Evolutionary conservation across 495 filamentous ascomycete genomes (phyloP), one percentile per base, ranked within the genome.

Genomic region (Penicillium mononematosum): DNA sequence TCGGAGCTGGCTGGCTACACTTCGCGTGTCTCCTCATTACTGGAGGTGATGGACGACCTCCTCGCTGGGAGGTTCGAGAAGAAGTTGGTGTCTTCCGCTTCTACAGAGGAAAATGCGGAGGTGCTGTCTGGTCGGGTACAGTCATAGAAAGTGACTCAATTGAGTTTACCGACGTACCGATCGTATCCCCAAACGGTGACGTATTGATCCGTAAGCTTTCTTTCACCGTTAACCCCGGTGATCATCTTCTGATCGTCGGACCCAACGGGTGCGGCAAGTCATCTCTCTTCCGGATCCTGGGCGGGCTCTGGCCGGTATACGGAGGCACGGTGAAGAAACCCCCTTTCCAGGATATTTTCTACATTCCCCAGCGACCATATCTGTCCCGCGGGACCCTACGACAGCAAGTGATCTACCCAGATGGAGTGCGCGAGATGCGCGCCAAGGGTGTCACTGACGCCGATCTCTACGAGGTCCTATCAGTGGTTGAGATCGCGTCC

Each of bases 221-320:
- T 38, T 98, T 98, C 79, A 84, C 83, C 36, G 89, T 98, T 65
- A 81, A 85, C 46, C 86, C 85, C 1, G 89, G 91, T 51, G 89
- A 95, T 49, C 95, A 98, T 64, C 84, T 98, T 10, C 82, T 98
- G 36, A 95, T 98, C 45, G 89, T 97, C 25, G 94, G 94, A 3
- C 94, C 94, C 17, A 98, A 98, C 69, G 94, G 94, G 22, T 98
- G 94, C 71, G 94, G 94, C 41, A 98, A 98, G 71, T 96, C 90
- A 0, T 92, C 88, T 19, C 83, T 98, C 5, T 98, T 98, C 78
- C 85, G 94, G 25, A 98, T 98, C 66, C 81, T 98, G 34, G 94
- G 94, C 49, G 94, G 94, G 8, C 82, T 98, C 1, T 98, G 94
- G 94, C 94, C 94, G n/a, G 95, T 98, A 32, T 98, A 98, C 73